Conservation (phyloP, 2,329 filamentous ascomycete genomes). For the Grosmannia clavigera region DNA sequence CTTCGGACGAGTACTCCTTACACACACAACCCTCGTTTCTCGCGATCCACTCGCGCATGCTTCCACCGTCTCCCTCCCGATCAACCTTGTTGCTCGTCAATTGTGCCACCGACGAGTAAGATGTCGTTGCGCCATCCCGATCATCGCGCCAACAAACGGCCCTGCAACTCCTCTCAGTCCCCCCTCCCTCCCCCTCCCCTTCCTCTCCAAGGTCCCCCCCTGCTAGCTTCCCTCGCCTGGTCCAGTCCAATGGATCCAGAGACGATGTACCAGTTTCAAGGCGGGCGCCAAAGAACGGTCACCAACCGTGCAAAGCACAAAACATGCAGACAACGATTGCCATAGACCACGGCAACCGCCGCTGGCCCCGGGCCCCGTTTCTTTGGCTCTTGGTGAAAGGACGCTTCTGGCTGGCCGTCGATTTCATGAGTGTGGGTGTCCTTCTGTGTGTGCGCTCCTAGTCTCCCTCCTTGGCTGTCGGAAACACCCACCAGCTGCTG, state of each 20-base stretch:
- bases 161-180: neutral
- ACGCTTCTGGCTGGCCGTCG: no score
- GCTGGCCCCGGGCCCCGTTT: neutral
- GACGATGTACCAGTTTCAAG: neutral
- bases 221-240: neutral
- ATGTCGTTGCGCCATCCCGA: neutral
- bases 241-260: neutral
- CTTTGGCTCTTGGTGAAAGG: neutral
- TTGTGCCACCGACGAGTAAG: neutral
- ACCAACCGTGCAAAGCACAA: neutral
- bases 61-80: neutral
- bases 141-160: no score
- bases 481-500: no score
- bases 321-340: neutral
- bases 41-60: neutral
- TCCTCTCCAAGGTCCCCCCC: neutral
- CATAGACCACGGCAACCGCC: neutral
- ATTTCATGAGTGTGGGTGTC: no score
- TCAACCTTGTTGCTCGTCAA: constrained; percentile 7
- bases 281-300: neutral
- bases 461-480: neutral
- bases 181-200: neutral
- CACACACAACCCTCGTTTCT: no score
- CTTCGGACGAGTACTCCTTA: neutral
- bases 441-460: neutral